These are phyloP conservation scores for Pichia eremophila DNA, from an alignment of 805 yeast genomes.

Conservation along the genomic window DNA sequence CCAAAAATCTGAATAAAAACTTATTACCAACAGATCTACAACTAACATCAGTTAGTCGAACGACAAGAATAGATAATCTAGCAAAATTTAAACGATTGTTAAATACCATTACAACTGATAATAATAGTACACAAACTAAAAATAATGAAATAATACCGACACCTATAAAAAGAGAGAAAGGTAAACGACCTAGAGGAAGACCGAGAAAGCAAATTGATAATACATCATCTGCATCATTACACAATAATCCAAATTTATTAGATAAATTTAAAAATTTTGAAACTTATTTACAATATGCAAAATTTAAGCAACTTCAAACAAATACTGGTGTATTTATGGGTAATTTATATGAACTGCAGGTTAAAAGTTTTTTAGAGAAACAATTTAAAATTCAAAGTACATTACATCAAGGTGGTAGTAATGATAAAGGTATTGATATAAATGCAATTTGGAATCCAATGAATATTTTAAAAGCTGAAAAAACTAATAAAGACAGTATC, in stretches of 20 bases:
- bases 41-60: background rate
- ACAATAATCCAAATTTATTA: background rate
- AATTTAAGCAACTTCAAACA: conserved; percentile 30
- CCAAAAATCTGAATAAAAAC: background rate
- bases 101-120: background rate
- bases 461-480: conserved; percentile 13
- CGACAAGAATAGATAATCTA: background rate
- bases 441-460: conserved; percentile 40
- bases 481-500: background rate
- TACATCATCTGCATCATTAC: background rate
- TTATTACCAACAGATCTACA: background rate
- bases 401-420: conserved; percentile 43
- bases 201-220: conserved; percentile 1
- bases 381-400: conserved; percentile 31
- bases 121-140: background rate
- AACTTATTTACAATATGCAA: conserved; percentile 27
- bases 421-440: conserved; percentile 50
- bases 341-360: conserved; percentile 42
- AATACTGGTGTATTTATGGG: conserved; percentile 44
- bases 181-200: conserved; percentile 9
- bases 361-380: conserved; percentile 30
- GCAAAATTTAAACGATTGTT: background rate
- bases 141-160: background rate
- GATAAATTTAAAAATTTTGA: conserved; percentile 13
- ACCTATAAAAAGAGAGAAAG: background rate